Conservation (phyloP, 2,329 filamentous ascomycete genomes). For the Trichothecium roseum region DNA sequence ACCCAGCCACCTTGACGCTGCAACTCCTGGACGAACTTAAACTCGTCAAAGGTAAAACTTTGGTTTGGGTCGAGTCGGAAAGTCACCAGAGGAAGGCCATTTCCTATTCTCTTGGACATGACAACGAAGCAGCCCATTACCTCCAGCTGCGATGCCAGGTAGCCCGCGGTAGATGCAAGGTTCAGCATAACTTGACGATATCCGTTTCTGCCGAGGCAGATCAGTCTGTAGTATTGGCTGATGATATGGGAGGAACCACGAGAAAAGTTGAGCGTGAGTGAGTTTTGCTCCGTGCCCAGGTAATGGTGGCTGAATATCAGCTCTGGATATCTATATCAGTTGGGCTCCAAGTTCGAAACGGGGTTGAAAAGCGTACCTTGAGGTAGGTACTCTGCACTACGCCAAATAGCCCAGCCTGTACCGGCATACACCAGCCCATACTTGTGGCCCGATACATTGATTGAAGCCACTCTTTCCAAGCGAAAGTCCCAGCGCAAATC, state of each 20-base stretch:
- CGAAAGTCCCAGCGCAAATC: constrained; percentile 87
- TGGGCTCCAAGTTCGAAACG: too few relatives aligned
- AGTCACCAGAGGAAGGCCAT: constrained; percentile 80
- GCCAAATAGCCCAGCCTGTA: constrained; percentile 90
- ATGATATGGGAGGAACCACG: constrained; percentile 92
- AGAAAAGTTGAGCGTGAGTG: constrained; percentile 95
- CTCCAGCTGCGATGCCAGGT: constrained; percentile 65
- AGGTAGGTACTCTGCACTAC: constrained; percentile 70
- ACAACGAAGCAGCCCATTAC: constrained; percentile 75
- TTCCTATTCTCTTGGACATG: constrained; percentile 70
- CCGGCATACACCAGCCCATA: constrained; percentile 70
- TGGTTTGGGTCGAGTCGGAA: constrained; percentile 59
- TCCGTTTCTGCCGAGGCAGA: constrained; percentile 84
- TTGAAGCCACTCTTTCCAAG: constrained; percentile 77
- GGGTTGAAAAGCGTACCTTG: too few relatives aligned
- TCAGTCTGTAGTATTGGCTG: constrained; percentile 95
- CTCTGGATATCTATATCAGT: too few relatives aligned
- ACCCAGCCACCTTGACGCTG: constrained; percentile 86
- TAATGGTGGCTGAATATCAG: constrained; percentile 99
- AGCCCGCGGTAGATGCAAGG: constrained; percentile 80
- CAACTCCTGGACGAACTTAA: constrained; percentile 72
- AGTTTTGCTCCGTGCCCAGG: constrained; percentile 86
- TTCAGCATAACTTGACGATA: constrained; percentile 93
- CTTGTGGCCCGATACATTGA: constrained; percentile 93
- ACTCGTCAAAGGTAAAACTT: constrained; percentile 60